Evolutionary conservation across 306 rosid species (phyloP), one percentile per base, ranked within the genome.

Genomic region (Ormosia emarginata): DNA sequence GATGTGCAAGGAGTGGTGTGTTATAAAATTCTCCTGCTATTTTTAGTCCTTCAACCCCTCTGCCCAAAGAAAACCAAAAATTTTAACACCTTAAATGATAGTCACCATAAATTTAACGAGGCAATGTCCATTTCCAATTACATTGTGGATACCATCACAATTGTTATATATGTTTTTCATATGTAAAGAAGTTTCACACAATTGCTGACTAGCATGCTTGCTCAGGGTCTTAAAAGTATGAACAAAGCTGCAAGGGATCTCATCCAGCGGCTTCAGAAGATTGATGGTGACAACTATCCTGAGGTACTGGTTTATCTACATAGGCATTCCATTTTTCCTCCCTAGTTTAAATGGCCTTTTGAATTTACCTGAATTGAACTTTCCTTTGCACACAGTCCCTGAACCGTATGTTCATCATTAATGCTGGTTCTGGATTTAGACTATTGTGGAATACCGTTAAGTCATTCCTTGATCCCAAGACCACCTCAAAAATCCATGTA

Each of bases 1-100:
- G 99, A 96, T 83, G 99, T 96, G 81, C 99, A 96, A 85, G 99
- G 98, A 84, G 98, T 96, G 97, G 99, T 96, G 75, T 0, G 91
- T 59, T 59, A 18, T 15, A 74, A 43, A 67, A 14, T 13, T 72
- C 14, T 71, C 29, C 5, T 0, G 7, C 57, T 70, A 43, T 46
- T 46, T 53, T 74, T 56, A 46, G 55, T 56, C 70, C 62, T 29
- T 39, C 39, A 11, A 64, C 8, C 33, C 65, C 34, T 37, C 0
- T 71, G 9, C 29, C 40, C 52, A 11, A 30, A 39, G 37, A 79
- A 8, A 43, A 82, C 17, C 37, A 11, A 59, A 56, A 41, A 53
- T 37, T 17, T 53, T 49, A n/a, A 59, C 49, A 52, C 46, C 67
- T 56, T 43, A 15, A 30, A 44, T 55, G 37, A 65, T 44, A 79